These are phyloP conservation scores for Cryptococcus hybrid DNA, from an alignment of 1,284 basidiomycete genomes.

Conservation along the genomic window DNA sequence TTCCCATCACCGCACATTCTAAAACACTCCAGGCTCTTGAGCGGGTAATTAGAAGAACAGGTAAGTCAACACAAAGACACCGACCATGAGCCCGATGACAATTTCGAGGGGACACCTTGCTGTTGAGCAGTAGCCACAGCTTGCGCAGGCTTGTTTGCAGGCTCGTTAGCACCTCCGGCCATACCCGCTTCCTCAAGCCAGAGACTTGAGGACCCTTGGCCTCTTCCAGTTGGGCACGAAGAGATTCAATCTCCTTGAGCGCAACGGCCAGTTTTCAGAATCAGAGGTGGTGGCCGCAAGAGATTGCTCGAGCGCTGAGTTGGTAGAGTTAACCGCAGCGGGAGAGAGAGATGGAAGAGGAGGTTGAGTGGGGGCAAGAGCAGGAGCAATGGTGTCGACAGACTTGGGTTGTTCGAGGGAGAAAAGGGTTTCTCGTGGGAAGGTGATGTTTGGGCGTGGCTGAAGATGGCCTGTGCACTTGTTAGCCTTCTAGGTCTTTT, in stretches of 20 bases:
- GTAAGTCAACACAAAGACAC: slow-evolving; percentile 58
- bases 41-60: slow-evolving; percentile 50
- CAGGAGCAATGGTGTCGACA: slow-evolving; percentile 7
- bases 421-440: slow-evolving; percentile 11
- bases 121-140: slow-evolving; percentile 14
- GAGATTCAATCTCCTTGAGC: slow-evolving; percentile 45
- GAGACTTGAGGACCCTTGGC: slow-evolving; percentile 36
- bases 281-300: slow-evolving; percentile 38
- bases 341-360: slow-evolving; percentile 33
- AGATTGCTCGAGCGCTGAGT: slow-evolving; percentile 39
- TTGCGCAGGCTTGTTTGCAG: slow-evolving; percentile 28
- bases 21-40: slow-evolving; percentile 48
- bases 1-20: not conserved
- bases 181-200: slow-evolving; percentile 45
- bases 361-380: slow-evolving; percentile 17
- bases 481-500: not conserved
- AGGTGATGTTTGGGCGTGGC: slow-evolving; percentile 37
- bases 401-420: slow-evolving; percentile 4
- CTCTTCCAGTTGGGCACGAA: slow-evolving; percentile 37
- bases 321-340: slow-evolving; percentile 26
- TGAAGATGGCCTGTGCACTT: slow-evolving; percentile 30
- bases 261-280: slow-evolving; percentile 44
- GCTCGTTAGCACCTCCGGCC: slow-evolving; percentile 22
- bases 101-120: slow-evolving; percentile 56
- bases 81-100: slow-evolving; percentile 54